phyloP scores from a whole-genome alignment of 164 flowering plant genomes.

The Protea cynaroides region DNA sequence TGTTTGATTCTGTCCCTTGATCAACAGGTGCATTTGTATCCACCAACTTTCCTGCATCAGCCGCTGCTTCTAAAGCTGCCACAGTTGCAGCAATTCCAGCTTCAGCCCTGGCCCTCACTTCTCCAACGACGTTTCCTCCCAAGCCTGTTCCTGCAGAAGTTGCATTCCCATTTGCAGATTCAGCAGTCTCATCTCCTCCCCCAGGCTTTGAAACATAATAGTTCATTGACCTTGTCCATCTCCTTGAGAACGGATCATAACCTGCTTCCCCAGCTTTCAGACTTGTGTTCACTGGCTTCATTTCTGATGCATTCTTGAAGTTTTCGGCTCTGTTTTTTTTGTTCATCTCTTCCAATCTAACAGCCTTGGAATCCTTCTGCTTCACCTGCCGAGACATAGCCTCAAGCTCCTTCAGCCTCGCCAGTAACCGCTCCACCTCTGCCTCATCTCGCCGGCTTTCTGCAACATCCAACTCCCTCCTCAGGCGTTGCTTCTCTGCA shows the following conservation, averaged over 20 bases:
- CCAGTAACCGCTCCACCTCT: slow-evolving; percentile 65
- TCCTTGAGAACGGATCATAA: slow-evolving; percentile 92
- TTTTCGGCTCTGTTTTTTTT: slow-evolving; percentile 80
- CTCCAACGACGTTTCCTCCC: slow-evolving; percentile 15
- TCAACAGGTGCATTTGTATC: slow-evolving; percentile 96
- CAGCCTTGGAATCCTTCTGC: slow-evolving; percentile 60
- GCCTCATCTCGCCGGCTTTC: slow-evolving; percentile 54
- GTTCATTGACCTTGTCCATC: slow-evolving; percentile 90
- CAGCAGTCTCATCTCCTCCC: slow-evolving; percentile 28
- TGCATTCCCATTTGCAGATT: slow-evolving; percentile 21
- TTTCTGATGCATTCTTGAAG: slow-evolving; percentile 80
- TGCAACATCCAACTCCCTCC: slow-evolving; percentile 76
- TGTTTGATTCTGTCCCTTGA: slow-evolving; percentile 65
- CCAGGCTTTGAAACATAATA: slow-evolving; percentile 55
- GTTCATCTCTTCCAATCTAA: slow-evolving; percentile 86
- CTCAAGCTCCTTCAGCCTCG: slow-evolving; percentile 66
- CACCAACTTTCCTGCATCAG: slow-evolving; percentile 87
- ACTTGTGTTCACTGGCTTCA: slow-evolving; percentile 53
- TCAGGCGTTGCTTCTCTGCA: slow-evolving; percentile 78
- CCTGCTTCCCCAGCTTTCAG: slow-evolving; percentile 93
- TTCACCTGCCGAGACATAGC: slow-evolving; percentile 41
- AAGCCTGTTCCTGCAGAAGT: slow-evolving; percentile 9
- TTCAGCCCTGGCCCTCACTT: slow-evolving; percentile 8
- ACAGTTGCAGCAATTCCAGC: slow-evolving; percentile 61
- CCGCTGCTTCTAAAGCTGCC: slow-evolving; percentile 88